Base-by-base conservation (phyloP, 192 early-diverging fungal genomes). In the Coemansia sp. region DNA sequence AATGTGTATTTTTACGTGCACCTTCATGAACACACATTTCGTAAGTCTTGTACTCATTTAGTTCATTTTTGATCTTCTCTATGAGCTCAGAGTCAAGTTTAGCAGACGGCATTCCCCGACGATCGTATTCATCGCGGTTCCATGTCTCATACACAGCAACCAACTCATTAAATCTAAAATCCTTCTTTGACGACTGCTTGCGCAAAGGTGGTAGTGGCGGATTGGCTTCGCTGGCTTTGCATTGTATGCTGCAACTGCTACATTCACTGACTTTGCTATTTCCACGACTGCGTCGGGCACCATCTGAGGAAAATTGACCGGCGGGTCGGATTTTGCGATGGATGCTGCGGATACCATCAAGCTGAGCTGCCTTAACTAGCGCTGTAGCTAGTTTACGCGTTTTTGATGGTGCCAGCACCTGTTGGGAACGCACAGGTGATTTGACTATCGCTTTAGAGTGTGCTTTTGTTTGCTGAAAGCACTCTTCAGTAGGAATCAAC, bases 21-120 rank as follows among this genome's bases (percentile, higher is more conserved):
- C 93, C 89, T 57, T 88, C 85, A 68, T 95, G 95, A 14, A 97
- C 91, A 20, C 82, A 73, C 95, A 98, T 96, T 69, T 97, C 95
- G 33, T 84, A 82, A 55, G 90, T 84, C 82, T 98, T 98, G 84
- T 89, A 98, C 58, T 92, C 87, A 80, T 98, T 98, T 58, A 98
- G 76, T 72, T 98, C 96, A 71, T 93, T 87, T 54, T 95, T 91
- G 75, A 98, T 97, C 65, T 81, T 78, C 63, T 92, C 88, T 39
- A 94, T 94, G 58, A 96, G 83, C 30, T 88, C 80, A 17, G 94
- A 88, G 4, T 95, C 97, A 1, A 98, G 74, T 56, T 90, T 88
- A 10, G 89, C 84, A 51, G 92, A 86, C 3, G 85, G 75, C 76
- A 94, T 91, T 54, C 92, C 93, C 51, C 88, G 87, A n/a, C 95